Conservation (phyloP, 2,329 filamentous ascomycete species). For the Cladosporium austrohemisphaericum region DNA sequence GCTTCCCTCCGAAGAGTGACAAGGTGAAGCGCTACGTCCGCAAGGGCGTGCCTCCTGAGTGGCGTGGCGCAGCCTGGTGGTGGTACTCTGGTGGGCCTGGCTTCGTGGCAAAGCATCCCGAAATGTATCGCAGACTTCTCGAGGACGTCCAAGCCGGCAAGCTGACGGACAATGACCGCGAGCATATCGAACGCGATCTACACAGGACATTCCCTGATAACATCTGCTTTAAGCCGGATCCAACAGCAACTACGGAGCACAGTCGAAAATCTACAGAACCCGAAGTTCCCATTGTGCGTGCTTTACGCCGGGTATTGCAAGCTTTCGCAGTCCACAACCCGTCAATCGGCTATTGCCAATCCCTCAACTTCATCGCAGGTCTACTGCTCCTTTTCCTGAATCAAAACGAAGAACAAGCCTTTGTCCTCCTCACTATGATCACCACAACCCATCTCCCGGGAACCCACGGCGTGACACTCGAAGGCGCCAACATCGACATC, state of each 20-base stretch:
- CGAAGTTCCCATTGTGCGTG: conserved; percentile 75
- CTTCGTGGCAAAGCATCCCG: conserved; percentile 69
- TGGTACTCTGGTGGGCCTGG: conserved; percentile 88
- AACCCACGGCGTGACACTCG: conserved; percentile 84
- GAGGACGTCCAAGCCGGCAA: conserved; percentile 58
- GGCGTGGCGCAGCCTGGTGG: conserved; percentile 95
- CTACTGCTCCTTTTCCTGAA: conserved; percentile 80
- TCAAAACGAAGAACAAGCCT: conserved; percentile 80
- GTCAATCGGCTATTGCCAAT: conserved; percentile 90
- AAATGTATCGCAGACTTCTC: conserved; percentile 71
- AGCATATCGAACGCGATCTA: conserved; percentile 89
- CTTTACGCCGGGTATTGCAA: conserved; percentile 78
- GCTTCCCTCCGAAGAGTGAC: conserved; percentile 74
- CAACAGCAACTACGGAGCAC: conserved; percentile 26
- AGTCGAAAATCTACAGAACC: conserved; percentile 58
- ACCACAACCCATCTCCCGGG: conserved; percentile 84
- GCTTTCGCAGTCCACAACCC: conserved; percentile 91
- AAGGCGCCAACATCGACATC: conserved; percentile 89
- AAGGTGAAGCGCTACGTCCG: conserved; percentile 88
- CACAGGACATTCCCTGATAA: conserved; percentile 96
- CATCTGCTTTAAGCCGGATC: conserved; percentile 73
- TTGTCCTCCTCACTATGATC: conserved; percentile 90
- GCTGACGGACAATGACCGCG: conserved; percentile 68
- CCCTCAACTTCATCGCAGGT: conserved; percentile 89
- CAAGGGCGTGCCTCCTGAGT: conserved; percentile 90